Evolutionary conservation across 306 rosid species (phyloP).

Genomic region (Corylus avellana): DNA sequence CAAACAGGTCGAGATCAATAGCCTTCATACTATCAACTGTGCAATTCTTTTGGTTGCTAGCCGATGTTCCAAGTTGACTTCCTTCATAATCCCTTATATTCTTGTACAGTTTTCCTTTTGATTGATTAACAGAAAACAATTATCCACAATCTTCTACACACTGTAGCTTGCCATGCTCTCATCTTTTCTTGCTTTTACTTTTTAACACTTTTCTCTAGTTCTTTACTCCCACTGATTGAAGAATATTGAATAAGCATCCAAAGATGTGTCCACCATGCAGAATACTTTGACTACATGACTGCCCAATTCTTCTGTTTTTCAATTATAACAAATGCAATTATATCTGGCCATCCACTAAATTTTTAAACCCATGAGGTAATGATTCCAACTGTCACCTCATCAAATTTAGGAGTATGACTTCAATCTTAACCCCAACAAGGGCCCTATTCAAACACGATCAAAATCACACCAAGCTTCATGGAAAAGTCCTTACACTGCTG

Average conservation of each 20-base stretch:
- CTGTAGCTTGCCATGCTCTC: background rate
- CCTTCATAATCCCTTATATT: background rate
- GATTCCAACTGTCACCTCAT: background rate
- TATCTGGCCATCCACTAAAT: background rate
- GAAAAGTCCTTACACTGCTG: background rate
- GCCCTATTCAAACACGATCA: background rate
- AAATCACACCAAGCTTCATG: background rate
- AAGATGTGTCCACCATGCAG: background rate
- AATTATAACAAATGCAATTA: background rate
- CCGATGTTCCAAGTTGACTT: background rate
- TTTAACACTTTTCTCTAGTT: background rate
- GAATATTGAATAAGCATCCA: background rate
- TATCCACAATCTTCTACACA: background rate
- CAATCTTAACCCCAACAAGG: background rate
- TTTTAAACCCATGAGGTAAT: background rate
- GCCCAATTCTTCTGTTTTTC: background rate
- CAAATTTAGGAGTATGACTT: background rate
- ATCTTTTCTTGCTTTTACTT: background rate
- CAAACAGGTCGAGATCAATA: background rate
- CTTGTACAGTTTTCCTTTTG: background rate
- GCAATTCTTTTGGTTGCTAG: background rate
- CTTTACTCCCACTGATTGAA: background rate
- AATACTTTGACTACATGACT: background rate
- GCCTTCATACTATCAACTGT: background rate
- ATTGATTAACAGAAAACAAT: background rate